Base-by-base conservation (phyloP, 768 basidiomycete species). In the Xanthoconium stramineum region DNA sequence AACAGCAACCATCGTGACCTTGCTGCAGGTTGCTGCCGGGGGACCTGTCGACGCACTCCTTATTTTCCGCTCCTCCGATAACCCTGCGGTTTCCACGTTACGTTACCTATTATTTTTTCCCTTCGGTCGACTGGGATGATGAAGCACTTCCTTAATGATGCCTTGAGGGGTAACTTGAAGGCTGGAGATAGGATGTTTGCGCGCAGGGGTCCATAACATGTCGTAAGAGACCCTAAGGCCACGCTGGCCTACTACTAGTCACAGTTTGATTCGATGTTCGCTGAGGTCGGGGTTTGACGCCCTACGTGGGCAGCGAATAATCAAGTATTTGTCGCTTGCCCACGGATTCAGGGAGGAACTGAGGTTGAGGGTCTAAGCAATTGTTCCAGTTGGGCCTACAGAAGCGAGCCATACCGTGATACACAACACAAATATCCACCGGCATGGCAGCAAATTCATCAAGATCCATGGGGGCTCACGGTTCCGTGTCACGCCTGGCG, bases 21-120 rank as follows among this genome's bases (percentile, higher is more conserved):
- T 59, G 49, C 53, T 59, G 49, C 53, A 50, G 50, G 47, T 47
- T 56, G 59, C 44, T 52, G 50, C 24, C 24, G 19, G 47, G 52
- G 47, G 50, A 55, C 52, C 47, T 52, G 45, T 58, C 46, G 53
- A 53, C 44, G 28, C n/a, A 38, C 43, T 32, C 29, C 52, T 54
- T 48, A 52, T 48, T 65, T 63, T 68, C 66, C 64, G 58, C 67
- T 19, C 45, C 46, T 53, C 60, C 35, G 52, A 56, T 51, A 53
- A 46, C 42, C 38, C 47, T 55, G 38, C 19, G 42, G 47, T 56
- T 63, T 67, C 65, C 61, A 65, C 56, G 58, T 67, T 67, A 69
- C 65, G 65, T 67, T 58, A 69, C 56, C 52, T 7, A 50, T 48
- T 42, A 40, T 43, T 54, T 53, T 58, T 58, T 65, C 52, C 44